phyloP scores from a whole-genome alignment of 2,329 filamentous ascomycete species.

The Dryadomyces sulphureus region DNA sequence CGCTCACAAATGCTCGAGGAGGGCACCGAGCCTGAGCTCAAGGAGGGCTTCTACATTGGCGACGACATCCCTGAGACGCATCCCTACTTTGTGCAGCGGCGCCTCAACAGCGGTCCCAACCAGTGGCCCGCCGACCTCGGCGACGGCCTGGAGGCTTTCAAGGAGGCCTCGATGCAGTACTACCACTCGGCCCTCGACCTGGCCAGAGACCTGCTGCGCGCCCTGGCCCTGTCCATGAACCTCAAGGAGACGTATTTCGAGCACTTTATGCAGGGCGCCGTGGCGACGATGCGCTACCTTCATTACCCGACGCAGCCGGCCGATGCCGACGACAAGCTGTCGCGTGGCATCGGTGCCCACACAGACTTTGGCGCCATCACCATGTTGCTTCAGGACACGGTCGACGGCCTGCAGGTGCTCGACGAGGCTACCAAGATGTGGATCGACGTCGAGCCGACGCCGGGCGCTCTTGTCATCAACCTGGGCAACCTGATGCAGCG shows the following conservation, averaged over 20 bases:
- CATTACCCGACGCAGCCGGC: constrained; percentile 27
- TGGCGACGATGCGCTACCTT: constrained; percentile 42
- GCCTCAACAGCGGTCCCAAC: constrained; percentile 23
- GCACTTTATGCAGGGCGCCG: constrained; percentile 30
- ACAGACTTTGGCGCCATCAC: constrained; percentile 42
- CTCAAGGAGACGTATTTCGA: constrained; percentile 13
- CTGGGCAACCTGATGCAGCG: constrained; percentile 30
- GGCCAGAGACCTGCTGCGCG: constrained; percentile 15
- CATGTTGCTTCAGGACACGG: constrained; percentile 33
- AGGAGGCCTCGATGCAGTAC: constrained; percentile 14
- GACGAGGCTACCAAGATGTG: constrained; percentile 26
- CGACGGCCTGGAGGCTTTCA: constrained; percentile 19
- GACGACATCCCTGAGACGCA: constrained; percentile 15
- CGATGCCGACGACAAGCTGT: constrained; percentile 14
- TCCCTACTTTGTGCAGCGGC: constrained; percentile 12
- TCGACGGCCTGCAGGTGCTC: constrained; percentile 32
- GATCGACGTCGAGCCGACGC: constrained; percentile 27
- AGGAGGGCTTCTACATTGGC: constrained; percentile 26
- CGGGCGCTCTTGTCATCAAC: constrained; percentile 33
- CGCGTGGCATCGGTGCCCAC: constrained; percentile 22
- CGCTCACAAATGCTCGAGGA: constrained; percentile 17
- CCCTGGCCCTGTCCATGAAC: constrained; percentile 17
- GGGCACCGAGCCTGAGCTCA: constrained; percentile 20
- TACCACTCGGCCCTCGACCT: constrained; percentile 18
- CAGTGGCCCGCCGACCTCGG: constrained; percentile 11